Evolutionary conservation across 768 basidiomycete species (phyloP).

Genomic region (Infundibulicybe gibba): DNA sequence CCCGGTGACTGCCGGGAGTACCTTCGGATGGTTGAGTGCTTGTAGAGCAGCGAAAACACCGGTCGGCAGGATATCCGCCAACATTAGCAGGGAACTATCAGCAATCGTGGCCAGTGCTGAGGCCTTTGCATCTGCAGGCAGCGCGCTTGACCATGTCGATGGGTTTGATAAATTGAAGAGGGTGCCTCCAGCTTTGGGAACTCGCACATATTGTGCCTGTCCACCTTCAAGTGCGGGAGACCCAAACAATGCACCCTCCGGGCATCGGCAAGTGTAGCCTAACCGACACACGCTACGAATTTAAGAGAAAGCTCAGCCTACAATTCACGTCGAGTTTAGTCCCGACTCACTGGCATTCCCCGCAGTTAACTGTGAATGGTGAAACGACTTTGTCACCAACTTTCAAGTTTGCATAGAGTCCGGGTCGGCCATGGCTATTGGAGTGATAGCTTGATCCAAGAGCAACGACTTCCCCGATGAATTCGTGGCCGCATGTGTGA

Average conservation of each 20-base stretch:
- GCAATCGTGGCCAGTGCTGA: constrained; percentile 38
- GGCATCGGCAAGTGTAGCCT: constrained; percentile 72
- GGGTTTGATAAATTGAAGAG: constrained; percentile 60
- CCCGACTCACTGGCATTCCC: constrained; percentile 73
- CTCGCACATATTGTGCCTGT: constrained; percentile 77
- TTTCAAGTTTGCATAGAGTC: constrained; percentile 58
- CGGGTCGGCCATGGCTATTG: constrained; percentile 45
- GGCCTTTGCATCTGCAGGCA: constrained; percentile 30
- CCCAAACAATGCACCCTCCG: constrained; percentile 60
- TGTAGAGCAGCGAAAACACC: constrained; percentile 76
- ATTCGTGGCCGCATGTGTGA: constrained; percentile 71
- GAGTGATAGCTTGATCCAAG: constrained; percentile 58
- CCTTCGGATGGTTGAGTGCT: constrained; percentile 69
- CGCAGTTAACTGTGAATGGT: constrained; percentile 79
- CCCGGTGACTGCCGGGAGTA: constrained; percentile 54
- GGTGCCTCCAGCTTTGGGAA: constrained; percentile 79
- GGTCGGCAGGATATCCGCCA: constrained; percentile 80
- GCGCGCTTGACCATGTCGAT: constrained; percentile 37
- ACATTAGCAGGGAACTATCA: constrained; percentile 65
- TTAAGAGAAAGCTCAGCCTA: background rate
- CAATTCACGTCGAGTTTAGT: background rate
- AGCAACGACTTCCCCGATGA: constrained; percentile 67
- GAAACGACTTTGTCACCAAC: constrained; percentile 77
- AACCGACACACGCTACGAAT: constrained; percentile 60
- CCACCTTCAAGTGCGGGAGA: constrained; percentile 64